These are phyloP conservation scores for Pythium apleroticum DNA, from an alignment of 352 stramenopile genomes.

Conservation along the genomic window DNA sequence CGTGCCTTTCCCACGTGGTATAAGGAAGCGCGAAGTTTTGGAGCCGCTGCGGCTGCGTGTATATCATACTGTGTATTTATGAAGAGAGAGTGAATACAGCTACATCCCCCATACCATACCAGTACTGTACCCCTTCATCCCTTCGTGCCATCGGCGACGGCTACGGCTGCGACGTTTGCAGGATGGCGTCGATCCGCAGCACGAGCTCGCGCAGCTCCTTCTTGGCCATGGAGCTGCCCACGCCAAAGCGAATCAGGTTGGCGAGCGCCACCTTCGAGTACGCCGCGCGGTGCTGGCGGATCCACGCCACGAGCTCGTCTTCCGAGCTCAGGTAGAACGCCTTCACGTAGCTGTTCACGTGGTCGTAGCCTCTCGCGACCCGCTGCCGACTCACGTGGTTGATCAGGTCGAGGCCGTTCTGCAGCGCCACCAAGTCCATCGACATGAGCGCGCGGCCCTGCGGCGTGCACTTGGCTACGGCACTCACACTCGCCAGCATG, in stretches of 20 bases:
- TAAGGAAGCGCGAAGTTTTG: conserved; percentile 10
- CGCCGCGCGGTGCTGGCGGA: conserved; percentile 53
- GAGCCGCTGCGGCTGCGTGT: neutral
- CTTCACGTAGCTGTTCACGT: conserved; percentile 87
- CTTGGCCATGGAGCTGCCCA: conserved; percentile 53
- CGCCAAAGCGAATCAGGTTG: conserved; percentile 67
- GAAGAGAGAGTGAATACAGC: conserved; percentile 14
- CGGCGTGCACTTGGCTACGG: conserved; percentile 88
- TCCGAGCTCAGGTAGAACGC: conserved; percentile 87
- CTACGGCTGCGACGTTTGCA: conserved; percentile 21
- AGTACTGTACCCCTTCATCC: no score
- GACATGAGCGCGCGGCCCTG: conserved; percentile 96
- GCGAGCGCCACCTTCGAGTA: conserved; percentile 66
- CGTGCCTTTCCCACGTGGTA: conserved; percentile 2
- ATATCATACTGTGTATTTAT: conserved; percentile 12
- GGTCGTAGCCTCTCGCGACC: conserved; percentile 50
- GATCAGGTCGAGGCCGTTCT: conserved; percentile 81
- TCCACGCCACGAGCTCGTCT: conserved; percentile 82
- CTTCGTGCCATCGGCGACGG: neutral
- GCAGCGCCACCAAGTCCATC: conserved; percentile 93
- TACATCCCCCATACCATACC: neutral
- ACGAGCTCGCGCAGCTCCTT: conserved; percentile 61
- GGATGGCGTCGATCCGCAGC: conserved; percentile 56
- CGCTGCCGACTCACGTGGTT: conserved; percentile 64
- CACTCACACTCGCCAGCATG: conserved; percentile 91